phyloP scores from a whole-genome alignment of 805 yeast species.

The Nakazawaea ambrosiae region DNA sequence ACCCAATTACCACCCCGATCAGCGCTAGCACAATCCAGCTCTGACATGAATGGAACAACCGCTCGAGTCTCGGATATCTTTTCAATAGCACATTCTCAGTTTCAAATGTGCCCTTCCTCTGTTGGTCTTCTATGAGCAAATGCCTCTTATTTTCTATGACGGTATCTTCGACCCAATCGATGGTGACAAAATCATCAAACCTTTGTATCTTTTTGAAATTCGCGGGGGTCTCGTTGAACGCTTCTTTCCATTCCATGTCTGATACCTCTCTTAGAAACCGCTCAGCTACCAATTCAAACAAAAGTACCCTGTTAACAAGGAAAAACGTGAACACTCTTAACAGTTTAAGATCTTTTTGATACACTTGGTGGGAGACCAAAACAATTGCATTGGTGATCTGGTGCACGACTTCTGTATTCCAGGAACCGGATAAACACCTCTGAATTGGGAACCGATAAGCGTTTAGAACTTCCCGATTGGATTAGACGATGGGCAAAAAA shows the following conservation, averaged over 20 bases:
- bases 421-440: too few relatives aligned
- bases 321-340: too few relatives aligned
- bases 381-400: too few relatives aligned
- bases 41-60: slow-evolving; percentile 32
- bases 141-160: slow-evolving; percentile 35
- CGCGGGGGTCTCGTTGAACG: slow-evolving; percentile 1
- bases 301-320: too few relatives aligned
- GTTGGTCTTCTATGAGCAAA: slow-evolving; percentile 13
- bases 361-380: too few relatives aligned
- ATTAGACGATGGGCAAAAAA: too few relatives aligned
- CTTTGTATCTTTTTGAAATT: slow-evolving; percentile 27
- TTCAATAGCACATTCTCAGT: slow-evolving; percentile 14
- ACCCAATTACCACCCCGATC: slow-evolving; percentile 75
- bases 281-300: too few relatives aligned
- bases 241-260: slow-evolving; percentile 5
- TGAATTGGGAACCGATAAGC: too few relatives aligned
- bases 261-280: background rate
- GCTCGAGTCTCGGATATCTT: slow-evolving; percentile 16
- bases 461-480: too few relatives aligned
- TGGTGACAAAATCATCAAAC: slow-evolving; percentile 56
- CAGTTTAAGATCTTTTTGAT: too few relatives aligned
- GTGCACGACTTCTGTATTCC: too few relatives aligned
- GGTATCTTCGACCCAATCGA: slow-evolving; percentile 67
- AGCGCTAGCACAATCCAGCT: slow-evolving; percentile 70
- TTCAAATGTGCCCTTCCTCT: background rate